These are phyloP conservation scores for Westerdykella sp. DNA, from an alignment of 2,329 filamentous ascomycete genomes.

Conservation along the genomic window DNA sequence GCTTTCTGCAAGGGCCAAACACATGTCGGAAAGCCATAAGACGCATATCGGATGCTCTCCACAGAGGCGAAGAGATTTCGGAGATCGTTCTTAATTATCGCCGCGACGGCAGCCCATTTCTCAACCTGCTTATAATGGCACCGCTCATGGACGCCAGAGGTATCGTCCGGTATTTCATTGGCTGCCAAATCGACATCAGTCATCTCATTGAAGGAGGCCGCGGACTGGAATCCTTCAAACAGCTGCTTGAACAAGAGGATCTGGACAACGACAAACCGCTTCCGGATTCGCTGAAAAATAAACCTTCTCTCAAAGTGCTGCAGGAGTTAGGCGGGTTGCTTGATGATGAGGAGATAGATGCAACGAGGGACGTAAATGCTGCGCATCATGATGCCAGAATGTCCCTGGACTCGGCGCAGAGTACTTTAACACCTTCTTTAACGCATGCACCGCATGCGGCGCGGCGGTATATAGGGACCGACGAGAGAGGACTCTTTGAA, in stretches of 20 bases:
- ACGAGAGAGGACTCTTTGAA: constrained; percentile 22
- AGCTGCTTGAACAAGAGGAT: constrained; percentile 36
- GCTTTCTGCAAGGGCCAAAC: constrained; percentile 67
- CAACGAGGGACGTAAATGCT: constrained; percentile 58
- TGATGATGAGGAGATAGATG: constrained; percentile 36
- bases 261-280: neutral
- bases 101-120: constrained; percentile 64
- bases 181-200: constrained; percentile 65
- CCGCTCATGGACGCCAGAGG: constrained; percentile 62
- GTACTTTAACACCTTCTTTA: constrained; percentile 52
- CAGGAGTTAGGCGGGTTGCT: constrained; percentile 25
- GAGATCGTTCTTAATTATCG: constrained; percentile 70
- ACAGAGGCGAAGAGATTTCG: constrained; percentile 57
- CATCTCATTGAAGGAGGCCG: constrained; percentile 60
- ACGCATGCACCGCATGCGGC: constrained; percentile 37
- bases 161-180: constrained; percentile 59
- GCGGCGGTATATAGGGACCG: constrained; percentile 29
- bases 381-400: constrained; percentile 48
- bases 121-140: constrained; percentile 63
- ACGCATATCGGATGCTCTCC: constrained; percentile 55
- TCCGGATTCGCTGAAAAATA: constrained; percentile 6
- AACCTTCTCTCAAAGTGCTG: constrained; percentile 16
- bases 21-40: constrained; percentile 57
- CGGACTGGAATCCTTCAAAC: constrained; percentile 55
- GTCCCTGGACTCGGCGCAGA: constrained; percentile 44